Conservation (phyloP, 768 basidiomycete species). For the Tylopilus sp. region DNA sequence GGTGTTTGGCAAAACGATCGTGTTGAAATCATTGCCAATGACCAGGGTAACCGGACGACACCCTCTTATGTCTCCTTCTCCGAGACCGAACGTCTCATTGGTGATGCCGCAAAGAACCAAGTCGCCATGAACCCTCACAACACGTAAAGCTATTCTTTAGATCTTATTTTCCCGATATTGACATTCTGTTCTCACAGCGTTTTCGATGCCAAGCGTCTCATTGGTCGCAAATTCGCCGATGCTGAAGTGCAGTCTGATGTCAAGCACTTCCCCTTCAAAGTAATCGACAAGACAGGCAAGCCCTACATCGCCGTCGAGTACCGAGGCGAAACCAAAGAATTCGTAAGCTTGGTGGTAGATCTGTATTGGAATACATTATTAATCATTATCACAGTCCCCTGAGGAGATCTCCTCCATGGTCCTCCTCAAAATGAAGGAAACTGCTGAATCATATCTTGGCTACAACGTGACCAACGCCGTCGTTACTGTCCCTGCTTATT, state of each 20-base stretch:
- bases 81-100: slow-evolving; percentile 93
- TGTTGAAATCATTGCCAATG: slow-evolving; percentile 97
- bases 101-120: slow-evolving; percentile 98
- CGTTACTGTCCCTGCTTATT: slow-evolving; percentile 95
- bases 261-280: slow-evolving; percentile 94
- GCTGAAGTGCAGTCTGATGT: slow-evolving; percentile 78
- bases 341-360: slow-evolving; percentile 57
- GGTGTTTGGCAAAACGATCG: slow-evolving; percentile 99
- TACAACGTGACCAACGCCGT: slow-evolving; percentile 83
- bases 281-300: slow-evolving; percentile 82
- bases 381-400: slow-evolving; percentile 59
- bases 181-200: slow-evolving; percentile 48
- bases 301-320: slow-evolving; percentile 89
- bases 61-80: slow-evolving; percentile 96
- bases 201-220: slow-evolving; percentile 97
- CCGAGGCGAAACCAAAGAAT: slow-evolving; percentile 91
- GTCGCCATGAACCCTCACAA: slow-evolving; percentile 98
- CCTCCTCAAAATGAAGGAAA: slow-evolving; percentile 97
- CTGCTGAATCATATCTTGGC: slow-evolving; percentile 94
- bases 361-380: slow-evolving; percentile 6
- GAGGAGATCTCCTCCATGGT: slow-evolving; percentile 99
- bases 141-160: slow-evolving; percentile 44
- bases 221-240: slow-evolving; percentile 89
- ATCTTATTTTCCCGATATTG: background rate
- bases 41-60: slow-evolving; percentile 93